Percentiles rank a stretch among this genome's conserved stretches.
Evolutionary conservation across 768 basidiomycete species (phyloP).

Genomic region (Auricularia heimuer): DNA sequence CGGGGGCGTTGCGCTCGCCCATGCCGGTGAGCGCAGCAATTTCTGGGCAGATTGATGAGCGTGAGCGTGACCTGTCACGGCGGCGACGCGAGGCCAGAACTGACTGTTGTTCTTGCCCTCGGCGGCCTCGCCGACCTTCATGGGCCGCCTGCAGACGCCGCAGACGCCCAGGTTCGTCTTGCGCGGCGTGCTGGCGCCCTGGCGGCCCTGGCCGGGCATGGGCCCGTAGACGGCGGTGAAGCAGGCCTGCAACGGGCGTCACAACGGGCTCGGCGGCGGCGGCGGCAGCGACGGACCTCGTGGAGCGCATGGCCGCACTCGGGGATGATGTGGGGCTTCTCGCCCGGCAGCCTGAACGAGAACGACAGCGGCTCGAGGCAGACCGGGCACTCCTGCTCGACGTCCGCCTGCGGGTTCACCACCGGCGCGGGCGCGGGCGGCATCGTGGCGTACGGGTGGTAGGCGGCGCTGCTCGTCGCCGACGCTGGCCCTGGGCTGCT

Average conservation of each 20-base stretch:
- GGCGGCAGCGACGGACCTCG: slow-evolving; percentile 43
- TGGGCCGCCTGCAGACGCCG: slow-evolving; percentile 91
- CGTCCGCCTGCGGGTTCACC: slow-evolving; percentile 61
- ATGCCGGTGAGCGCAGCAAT: slow-evolving; percentile 89
- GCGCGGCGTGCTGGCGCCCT: slow-evolving; percentile 39
- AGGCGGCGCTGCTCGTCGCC: not conserved
- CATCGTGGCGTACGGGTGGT: not conserved
- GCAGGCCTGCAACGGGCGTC: slow-evolving; percentile 56
- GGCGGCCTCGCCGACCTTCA: slow-evolving; percentile 90
- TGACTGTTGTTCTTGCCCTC: slow-evolving; percentile 82
- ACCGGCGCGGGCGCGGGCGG: slow-evolving; percentile 29
- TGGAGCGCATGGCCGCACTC: slow-evolving; percentile 98
- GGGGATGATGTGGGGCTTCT: slow-evolving; percentile 95
- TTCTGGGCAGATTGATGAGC: slow-evolving; percentile 39
- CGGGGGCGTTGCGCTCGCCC: slow-evolving; percentile 47
- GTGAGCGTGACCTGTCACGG: slow-evolving; percentile 1
- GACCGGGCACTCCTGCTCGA: slow-evolving; percentile 90
- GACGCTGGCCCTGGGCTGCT: not conserved
- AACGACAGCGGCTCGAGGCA: slow-evolving; percentile 93
- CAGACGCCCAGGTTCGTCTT: slow-evolving; percentile 87
- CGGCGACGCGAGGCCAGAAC: slow-evolving; percentile 21
- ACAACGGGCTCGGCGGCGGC: slow-evolving; percentile 1
- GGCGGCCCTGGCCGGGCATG: slow-evolving; percentile 48
- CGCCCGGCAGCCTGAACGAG: slow-evolving; percentile 85
- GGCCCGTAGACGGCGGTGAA: slow-evolving; percentile 96